Evolutionary conservation across 495 filamentous ascomycete species (phyloP), one percentile per base, ranked within the genome.

Genomic region (Neurospora sp.): DNA sequence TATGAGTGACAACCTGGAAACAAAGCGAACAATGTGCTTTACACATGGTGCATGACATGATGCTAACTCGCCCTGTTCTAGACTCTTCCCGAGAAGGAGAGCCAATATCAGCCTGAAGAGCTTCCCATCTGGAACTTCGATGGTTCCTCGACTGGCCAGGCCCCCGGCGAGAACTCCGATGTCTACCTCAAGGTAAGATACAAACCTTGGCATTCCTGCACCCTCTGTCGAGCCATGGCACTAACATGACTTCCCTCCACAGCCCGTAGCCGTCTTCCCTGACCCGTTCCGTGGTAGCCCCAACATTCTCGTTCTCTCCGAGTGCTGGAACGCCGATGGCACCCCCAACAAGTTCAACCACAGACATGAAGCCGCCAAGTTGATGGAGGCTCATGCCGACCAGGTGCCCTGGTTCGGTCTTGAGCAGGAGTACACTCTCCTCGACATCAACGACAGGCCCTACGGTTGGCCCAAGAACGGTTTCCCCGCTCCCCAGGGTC

Each of bases 81-180:
- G 95, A 98, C 95, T 76, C 89, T 97, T 48, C 87, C 85, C 78
- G 90, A 90, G 83, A 83, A 85, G 44, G 84, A 80, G 70, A 76
- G 80, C 71, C 75, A 77, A 48, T 82, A 84, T 79, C 83, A 80
- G 74, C 80, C 93, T 73, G 91, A 93, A 72, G 93, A 98, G 74
- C 93, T 99, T 74, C 93, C 95, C 74, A 93, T 97, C 83, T 99
- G 96, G 96, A 99, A 98, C 88, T 99, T 99, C 80, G 96, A 99
- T 81, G 96, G 96, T 82, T 97, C 93, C 20, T 97, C 94, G 23
- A 97, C 93, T 77, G 92, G 87, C 78, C 96, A 99, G 84, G 96
- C 96, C 71, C 93, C 94, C 40, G 93, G 95, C 81, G 93, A 95
- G 83, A 94, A 99, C 89, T 98, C 94, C 72, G 96, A 99, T 85